These are phyloP conservation scores for Boeremia exigua DNA, from an alignment of 2,329 filamentous ascomycete species.

Conservation along the genomic window DNA sequence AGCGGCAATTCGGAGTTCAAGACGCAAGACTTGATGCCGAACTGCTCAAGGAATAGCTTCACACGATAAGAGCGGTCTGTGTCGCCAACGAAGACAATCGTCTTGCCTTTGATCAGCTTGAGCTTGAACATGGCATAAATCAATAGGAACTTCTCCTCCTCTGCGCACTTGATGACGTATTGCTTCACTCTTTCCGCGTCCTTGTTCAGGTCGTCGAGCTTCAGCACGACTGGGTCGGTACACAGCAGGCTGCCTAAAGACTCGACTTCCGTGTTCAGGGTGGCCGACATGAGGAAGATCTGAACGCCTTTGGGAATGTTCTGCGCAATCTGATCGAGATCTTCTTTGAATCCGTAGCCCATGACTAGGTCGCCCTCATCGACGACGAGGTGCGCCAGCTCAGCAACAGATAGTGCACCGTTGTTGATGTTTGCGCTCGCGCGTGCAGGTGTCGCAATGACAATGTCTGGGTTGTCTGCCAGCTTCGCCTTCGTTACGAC, in stretches of 20 bases:
- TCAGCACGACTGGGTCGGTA: slow-evolving; percentile 76
- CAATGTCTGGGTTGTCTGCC: slow-evolving; percentile 83
- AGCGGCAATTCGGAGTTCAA: slow-evolving; percentile 94
- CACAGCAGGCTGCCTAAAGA: slow-evolving; percentile 86
- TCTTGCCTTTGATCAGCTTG: slow-evolving; percentile 91
- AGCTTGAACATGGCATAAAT: slow-evolving; percentile 95
- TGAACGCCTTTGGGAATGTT: slow-evolving; percentile 84
- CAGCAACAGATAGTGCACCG: slow-evolving; percentile 71
- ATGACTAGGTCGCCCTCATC: slow-evolving; percentile 95
- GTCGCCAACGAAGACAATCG: slow-evolving; percentile 82
- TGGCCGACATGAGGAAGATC: slow-evolving; percentile 92
- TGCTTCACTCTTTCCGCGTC: slow-evolving; percentile 80
- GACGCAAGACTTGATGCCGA: slow-evolving; percentile 90
- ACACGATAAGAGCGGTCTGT: slow-evolving; percentile 89
- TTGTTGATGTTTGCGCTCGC: slow-evolving; percentile 79
- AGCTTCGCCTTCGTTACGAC: slow-evolving; percentile 87
- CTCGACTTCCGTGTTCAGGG: slow-evolving; percentile 85
- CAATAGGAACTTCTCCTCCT: slow-evolving; percentile 95
- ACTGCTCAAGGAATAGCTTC: slow-evolving; percentile 95
- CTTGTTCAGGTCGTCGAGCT: slow-evolving; percentile 82
- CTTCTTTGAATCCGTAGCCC: slow-evolving; percentile 92
- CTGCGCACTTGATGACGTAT: slow-evolving; percentile 89
- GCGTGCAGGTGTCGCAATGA: slow-evolving; percentile 89
- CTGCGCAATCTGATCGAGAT: slow-evolving; percentile 79
- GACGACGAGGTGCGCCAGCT: slow-evolving; percentile 79